Conservation (phyloP, 192 early-diverging fungal genomes). For the Coemansia biformis region DNA sequence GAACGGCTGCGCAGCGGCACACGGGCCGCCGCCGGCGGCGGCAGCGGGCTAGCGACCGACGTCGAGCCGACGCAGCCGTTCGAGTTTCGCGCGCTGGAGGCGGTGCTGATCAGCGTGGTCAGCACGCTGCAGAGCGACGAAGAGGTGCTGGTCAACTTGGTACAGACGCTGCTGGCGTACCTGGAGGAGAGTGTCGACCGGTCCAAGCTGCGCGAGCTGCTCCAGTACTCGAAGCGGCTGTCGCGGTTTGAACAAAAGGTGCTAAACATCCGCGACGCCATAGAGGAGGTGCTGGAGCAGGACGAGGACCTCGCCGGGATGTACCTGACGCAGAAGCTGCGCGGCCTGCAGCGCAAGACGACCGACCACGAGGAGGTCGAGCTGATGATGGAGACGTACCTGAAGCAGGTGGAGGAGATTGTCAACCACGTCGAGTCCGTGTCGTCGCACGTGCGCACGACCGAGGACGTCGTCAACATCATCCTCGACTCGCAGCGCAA, state of each 20-base stretch:
- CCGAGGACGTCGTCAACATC: slow-evolving; percentile 81
- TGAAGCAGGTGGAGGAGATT: slow-evolving; percentile 81
- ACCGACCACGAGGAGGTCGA: slow-evolving; percentile 85
- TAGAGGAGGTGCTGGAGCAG: slow-evolving; percentile 76
- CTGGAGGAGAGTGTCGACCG: too few species aligned
- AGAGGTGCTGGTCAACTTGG: too few species aligned
- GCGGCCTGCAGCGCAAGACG: slow-evolving; percentile 49
- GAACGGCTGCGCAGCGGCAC: too few species aligned
- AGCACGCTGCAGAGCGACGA: too few species aligned
- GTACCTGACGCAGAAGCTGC: slow-evolving; percentile 80
- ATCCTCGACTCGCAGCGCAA: slow-evolving; percentile 82
- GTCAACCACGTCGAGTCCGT: slow-evolving; percentile 66
- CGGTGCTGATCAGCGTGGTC: too few species aligned
- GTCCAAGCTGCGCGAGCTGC: too few species aligned
- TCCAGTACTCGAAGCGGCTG: too few species aligned
- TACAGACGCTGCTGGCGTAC: too few species aligned
- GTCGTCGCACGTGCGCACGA: slow-evolving; percentile 65
- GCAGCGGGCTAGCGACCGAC: too few species aligned
- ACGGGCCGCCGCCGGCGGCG: too few species aligned
- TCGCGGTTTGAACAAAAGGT: slow-evolving; percentile 65
- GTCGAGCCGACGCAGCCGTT: too few species aligned
- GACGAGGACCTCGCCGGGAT: slow-evolving; percentile 88
- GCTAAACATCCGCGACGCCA: slow-evolving; percentile 66
- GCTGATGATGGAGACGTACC: slow-evolving; percentile 83
- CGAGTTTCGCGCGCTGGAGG: too few species aligned